phyloP scores from a whole-genome alignment of 768 basidiomycete genomes.

The Lyophyllum shimeji region DNA sequence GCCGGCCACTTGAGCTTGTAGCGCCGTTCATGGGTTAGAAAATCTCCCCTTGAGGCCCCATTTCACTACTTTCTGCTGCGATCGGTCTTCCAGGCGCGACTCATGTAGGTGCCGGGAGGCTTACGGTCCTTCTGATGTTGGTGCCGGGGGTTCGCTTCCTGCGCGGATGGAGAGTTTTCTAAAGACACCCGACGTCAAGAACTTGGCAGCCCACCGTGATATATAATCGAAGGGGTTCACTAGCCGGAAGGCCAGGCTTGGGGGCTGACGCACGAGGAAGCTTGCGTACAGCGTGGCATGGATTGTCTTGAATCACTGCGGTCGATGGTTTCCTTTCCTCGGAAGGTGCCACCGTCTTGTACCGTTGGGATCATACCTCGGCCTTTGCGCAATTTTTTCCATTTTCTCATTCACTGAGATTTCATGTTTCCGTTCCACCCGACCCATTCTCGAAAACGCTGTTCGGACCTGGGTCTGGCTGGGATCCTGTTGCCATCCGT shows the following conservation, averaged over 20 bases:
- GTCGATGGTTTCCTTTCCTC: background rate
- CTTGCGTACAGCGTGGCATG: background rate
- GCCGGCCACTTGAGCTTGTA: background rate
- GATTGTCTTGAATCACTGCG: background rate
- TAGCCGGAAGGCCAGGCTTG: background rate
- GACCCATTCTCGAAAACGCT: no score
- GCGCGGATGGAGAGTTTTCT: background rate
- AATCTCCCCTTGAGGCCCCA: background rate
- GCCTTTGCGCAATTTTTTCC: slow-evolving; percentile 1
- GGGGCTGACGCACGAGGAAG: background rate
- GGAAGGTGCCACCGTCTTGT: background rate
- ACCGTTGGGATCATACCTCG: background rate
- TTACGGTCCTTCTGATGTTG: background rate
- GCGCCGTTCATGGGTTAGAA: background rate
- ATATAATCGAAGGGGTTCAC: background rate
- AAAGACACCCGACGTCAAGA: background rate
- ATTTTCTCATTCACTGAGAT: background rate
- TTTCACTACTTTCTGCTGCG: background rate
- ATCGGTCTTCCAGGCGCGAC: no score
- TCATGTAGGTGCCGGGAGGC: background rate
- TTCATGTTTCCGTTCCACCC: no score
- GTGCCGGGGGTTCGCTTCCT: background rate
- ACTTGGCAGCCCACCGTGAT: background rate
- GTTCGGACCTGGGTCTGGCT: no score
- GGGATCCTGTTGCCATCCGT: no score